Conservation (phyloP, 176 grass and related monocot genomes). For the Cenchrus americanus region DNA sequence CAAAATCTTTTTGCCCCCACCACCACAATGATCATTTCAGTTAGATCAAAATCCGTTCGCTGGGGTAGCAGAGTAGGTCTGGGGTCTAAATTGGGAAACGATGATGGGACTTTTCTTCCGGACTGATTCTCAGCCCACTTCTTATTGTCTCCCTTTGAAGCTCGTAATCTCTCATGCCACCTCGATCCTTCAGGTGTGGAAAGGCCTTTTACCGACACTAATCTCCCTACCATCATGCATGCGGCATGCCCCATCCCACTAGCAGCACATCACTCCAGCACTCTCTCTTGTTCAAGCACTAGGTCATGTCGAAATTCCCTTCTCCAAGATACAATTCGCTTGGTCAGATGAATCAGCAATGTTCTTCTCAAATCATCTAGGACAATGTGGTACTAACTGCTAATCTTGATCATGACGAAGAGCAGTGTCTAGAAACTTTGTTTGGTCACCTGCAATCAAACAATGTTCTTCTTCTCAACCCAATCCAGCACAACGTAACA, state of each 20-base stretch:
- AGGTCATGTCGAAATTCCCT: neutral
- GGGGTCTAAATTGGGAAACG: constrained; percentile 27
- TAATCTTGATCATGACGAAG: neutral
- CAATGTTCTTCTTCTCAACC: neutral
- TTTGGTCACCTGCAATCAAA: neutral
- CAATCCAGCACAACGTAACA: neutral
- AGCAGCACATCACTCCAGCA: neutral
- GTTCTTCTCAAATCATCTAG: neutral
- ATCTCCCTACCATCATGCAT: neutral
- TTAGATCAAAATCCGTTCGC: constrained; percentile 5
- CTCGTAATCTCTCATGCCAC: neutral
- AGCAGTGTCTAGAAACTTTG: neutral
- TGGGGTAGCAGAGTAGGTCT: constrained; percentile 7
- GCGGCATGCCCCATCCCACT: neutral
- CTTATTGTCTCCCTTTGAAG: neutral
- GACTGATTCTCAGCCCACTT: constrained; percentile 43
- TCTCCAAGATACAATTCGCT: constrained; percentile 10
- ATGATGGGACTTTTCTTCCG: constrained; percentile 27
- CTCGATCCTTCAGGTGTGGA: constrained; percentile 16
- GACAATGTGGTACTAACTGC: neutral
- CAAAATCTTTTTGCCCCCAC: neutral
- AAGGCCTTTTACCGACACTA: constrained; percentile 5
- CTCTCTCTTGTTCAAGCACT: constrained; percentile 5
- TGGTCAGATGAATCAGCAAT: neutral
- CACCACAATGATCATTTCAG: constrained; percentile 4